Evolutionary conservation across 2,329 filamentous ascomycete genomes (phyloP).

Genomic region (Penicillium aurantiogriseum): DNA sequence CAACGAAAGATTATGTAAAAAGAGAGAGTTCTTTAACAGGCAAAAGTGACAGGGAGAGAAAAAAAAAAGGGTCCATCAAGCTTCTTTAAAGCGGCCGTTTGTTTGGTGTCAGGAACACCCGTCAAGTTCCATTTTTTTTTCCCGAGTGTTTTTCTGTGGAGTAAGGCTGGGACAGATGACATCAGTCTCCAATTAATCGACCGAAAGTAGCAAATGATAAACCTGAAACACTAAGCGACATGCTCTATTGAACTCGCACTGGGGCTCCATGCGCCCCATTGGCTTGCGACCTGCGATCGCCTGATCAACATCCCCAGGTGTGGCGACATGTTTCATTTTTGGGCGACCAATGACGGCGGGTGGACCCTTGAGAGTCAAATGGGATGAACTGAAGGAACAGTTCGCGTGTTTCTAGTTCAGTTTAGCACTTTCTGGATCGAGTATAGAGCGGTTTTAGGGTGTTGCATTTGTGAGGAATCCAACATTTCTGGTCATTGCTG

Average conservation of each 20-base stretch:
- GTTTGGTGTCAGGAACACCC: conserved; percentile 2
- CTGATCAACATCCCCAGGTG: conserved; percentile 9
- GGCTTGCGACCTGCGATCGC: conserved; percentile 3
- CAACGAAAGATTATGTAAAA: not conserved
- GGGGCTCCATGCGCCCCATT: not conserved
- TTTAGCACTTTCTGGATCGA: not conserved
- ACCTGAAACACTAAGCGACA: conserved; percentile 10
- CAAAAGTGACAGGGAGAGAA: not conserved
- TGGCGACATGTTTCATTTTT: conserved; percentile 5
- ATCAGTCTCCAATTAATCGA: not conserved
- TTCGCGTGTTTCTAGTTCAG: conserved; percentile 3
- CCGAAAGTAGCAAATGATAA: conserved; percentile 2
- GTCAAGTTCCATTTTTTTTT: conserved; percentile 8
- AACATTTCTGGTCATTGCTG: not conserved
- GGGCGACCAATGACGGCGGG: not conserved
- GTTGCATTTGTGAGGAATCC: conserved; percentile 7
- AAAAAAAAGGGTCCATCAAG: conserved; percentile 1
- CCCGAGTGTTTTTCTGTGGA: conserved; percentile 17
- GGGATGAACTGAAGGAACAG: conserved; percentile 1
- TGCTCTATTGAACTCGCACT: conserved; percentile 9
- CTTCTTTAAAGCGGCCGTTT: conserved; percentile 6
- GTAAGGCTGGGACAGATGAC: conserved; percentile 3
- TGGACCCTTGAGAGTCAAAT: not conserved
- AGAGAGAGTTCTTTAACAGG: not conserved
- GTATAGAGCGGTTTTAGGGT: not conserved